These are phyloP conservation scores for Boletellus deceptivus DNA, from an alignment of 1,284 basidiomycete species.

Conservation along the genomic window DNA sequence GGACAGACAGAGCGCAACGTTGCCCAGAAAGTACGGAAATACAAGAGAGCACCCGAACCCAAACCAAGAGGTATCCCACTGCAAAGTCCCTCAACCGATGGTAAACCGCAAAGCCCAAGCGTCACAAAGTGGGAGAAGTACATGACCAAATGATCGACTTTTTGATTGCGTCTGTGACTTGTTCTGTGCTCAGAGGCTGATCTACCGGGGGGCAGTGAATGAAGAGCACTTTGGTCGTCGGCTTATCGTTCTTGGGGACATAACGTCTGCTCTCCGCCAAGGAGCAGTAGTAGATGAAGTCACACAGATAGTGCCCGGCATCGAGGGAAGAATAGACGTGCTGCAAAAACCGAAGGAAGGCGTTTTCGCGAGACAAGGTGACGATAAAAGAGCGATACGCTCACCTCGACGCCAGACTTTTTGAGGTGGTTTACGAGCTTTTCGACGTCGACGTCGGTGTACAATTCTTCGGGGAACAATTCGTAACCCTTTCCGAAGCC, in stretches of 20 bases:
- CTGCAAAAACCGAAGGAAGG: no score
- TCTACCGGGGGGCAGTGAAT: conserved; percentile 68
- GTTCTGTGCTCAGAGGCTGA: conserved; percentile 58
- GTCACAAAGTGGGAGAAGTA: conserved; percentile 19
- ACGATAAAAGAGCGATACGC: conserved; percentile 15
- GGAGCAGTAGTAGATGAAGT: conserved; percentile 77
- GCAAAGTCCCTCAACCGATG: conserved; percentile 23
- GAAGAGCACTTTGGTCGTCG: conserved; percentile 61
- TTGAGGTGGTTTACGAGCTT: conserved; percentile 57
- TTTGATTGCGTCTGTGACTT: conserved; percentile 65
- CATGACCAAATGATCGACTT: conserved; percentile 60
- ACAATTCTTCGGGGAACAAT: conserved; percentile 43
- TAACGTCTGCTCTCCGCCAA: conserved; percentile 65
- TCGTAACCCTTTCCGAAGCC: conserved; percentile 55
- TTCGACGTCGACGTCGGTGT: conserved; percentile 48
- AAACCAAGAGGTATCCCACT: conserved; percentile 15
- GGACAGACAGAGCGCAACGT: not conserved
- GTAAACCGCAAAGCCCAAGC: not conserved
- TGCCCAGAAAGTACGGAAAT: not conserved
- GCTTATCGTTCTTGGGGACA: conserved; percentile 53
- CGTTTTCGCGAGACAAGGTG: not conserved
- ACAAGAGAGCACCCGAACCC: conserved; percentile 2
- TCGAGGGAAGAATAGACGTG: conserved; percentile 72
- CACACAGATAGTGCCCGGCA: conserved; percentile 74
- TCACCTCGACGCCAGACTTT: conserved; percentile 55